phyloP scores from a whole-genome alignment of 2,329 filamentous ascomycete genomes.

The Aspergillus luchuensis region DNA sequence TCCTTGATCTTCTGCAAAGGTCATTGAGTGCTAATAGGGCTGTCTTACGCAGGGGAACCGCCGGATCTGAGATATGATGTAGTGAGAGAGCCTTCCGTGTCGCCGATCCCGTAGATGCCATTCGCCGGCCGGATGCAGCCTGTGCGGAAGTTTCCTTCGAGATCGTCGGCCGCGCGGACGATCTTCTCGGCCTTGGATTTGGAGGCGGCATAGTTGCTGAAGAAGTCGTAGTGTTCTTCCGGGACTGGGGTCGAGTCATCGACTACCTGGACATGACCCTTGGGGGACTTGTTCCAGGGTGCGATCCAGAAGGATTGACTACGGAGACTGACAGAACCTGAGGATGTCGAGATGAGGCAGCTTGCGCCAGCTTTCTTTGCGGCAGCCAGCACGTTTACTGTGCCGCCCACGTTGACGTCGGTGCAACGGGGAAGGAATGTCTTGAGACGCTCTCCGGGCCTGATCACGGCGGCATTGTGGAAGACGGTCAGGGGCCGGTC shows the following conservation, averaged over 20 bases:
- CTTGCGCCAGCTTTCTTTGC: constrained; percentile 51
- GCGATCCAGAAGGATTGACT: constrained; percentile 48
- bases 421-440: constrained; percentile 50
- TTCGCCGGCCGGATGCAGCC: constrained; percentile 58
- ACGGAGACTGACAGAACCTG: constrained; percentile 50
- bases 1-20: background rate
- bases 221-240: constrained; percentile 48
- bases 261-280: constrained; percentile 49
- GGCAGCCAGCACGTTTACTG: constrained; percentile 52
- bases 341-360: constrained; percentile 58
- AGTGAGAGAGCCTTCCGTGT: constrained; percentile 42
- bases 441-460: constrained; percentile 52
- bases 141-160: constrained; percentile 49
- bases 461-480: constrained; percentile 59
- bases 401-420: constrained; percentile 56
- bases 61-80: constrained; percentile 44
- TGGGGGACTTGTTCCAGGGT: constrained; percentile 48
- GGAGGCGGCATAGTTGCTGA: constrained; percentile 52
- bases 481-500: constrained; percentile 57
- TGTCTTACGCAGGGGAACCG: constrained; percentile 37
- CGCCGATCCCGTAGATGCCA: constrained; percentile 54
- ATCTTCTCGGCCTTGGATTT: constrained; percentile 57
- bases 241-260: constrained; percentile 47
- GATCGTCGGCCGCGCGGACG: constrained; percentile 49
- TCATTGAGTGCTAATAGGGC: background rate